phyloP scores from a whole-genome alignment of 2,329 filamentous ascomycete genomes.

The Fusarium sp. region DNA sequence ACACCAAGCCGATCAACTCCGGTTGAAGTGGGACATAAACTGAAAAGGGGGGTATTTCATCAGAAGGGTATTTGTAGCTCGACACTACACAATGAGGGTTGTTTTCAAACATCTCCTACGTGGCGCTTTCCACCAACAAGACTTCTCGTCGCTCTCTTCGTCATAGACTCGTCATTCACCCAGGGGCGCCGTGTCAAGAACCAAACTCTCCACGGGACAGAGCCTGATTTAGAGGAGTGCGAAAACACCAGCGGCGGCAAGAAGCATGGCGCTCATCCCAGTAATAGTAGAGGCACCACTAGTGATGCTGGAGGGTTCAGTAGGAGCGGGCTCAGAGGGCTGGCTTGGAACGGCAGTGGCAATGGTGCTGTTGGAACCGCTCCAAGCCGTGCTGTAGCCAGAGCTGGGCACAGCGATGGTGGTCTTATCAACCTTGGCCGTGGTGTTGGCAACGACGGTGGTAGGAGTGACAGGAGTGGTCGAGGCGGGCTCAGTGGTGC shows the following conservation, averaged over 20 bases:
- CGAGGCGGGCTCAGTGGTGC: constrained; percentile 30
- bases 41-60: constrained; percentile 39
- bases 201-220: constrained; percentile 40
- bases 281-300: constrained; percentile 46
- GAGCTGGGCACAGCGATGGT: constrained; percentile 43
- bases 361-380: constrained; percentile 48
- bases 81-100: constrained; percentile 39
- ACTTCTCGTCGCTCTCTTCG: constrained; percentile 35
- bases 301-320: constrained; percentile 37
- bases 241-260: constrained; percentile 49
- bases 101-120: constrained; percentile 16
- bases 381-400: constrained; percentile 45
- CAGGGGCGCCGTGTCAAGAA: constrained; percentile 30
- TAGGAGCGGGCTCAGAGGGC: constrained; percentile 36
- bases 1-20: constrained; percentile 45
- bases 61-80: constrained; percentile 41
- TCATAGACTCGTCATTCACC: constrained; percentile 50
- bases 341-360: constrained; percentile 40
- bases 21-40: constrained; percentile 26
- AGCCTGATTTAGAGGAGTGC: constrained; percentile 48
- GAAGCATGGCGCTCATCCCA: constrained; percentile 50
- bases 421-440: constrained; percentile 39
- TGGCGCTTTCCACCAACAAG: constrained; percentile 14
- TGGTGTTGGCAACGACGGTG: constrained; percentile 32
- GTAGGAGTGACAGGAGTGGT: constrained; percentile 45